Evolutionary conservation across 169 alveolate species (phyloP), one percentile per base, ranked within the genome.

Genomic region (Eimeria sp.): DNA sequence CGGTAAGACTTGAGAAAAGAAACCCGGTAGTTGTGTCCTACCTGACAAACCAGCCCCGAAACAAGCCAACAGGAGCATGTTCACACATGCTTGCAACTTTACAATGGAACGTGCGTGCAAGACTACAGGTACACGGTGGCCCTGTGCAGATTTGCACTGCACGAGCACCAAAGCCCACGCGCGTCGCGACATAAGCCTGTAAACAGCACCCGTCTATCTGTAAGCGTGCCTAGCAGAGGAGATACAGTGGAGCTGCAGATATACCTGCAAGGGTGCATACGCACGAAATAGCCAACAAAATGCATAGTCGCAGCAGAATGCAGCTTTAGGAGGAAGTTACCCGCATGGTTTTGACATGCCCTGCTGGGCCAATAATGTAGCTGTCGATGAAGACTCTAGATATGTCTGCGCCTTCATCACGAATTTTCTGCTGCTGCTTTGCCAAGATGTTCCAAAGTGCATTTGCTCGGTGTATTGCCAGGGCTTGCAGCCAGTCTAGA

Each of bases 341-440:
- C 75, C 57, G 86, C 54, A 67, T 73, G 65, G 87, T 22, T 86
- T 89, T 89, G 88, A 89, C 57, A n/a, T 57, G 87, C 10, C 95
- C 95, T 22, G 47, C 70, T 49, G 54, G 75, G 34, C 76, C 76
- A 30, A 70, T 54, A 70, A 67, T 45, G 88, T 70, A 89, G 88
- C 95, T 70, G 49, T 89, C 78, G 20, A 89, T 61, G 75, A 61
- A 89, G 47, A 89, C 88, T 14, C 95, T 51, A 18, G 63, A 27
- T 86, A 54, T 54, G 43, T 89, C 95, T 67, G 87, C 95, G 57
- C 95, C 95, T 65, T 89, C 51, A 16, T 89, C 88, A n/a, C 34
- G 76, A 47, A 89, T 67, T 58, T 45, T 40, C 67, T n/a, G 82
- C 58, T 78, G 67, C 76, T 54, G 7, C 75, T 65, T 65, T 43